A percentile compares a stretch with the other conserved stretches of the same genome.
These are phyloP conservation scores for Xylaria flabelliformis DNA, from an alignment of 495 filamentous ascomycete species.

Conservation along the genomic window DNA sequence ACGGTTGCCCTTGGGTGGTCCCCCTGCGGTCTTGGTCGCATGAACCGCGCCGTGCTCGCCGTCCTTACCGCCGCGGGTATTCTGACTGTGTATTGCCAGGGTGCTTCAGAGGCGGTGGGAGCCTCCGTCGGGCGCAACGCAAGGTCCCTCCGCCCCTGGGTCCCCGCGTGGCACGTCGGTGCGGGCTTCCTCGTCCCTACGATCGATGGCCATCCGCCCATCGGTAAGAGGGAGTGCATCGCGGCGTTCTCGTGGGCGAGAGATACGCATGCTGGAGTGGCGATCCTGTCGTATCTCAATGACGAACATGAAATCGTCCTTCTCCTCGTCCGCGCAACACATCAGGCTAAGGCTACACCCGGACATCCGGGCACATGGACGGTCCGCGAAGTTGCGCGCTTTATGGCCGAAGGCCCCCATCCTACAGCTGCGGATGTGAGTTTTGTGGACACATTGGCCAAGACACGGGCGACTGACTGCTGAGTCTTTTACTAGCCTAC, in stretches of 20 bases:
- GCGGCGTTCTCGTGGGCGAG: constrained; percentile 52
- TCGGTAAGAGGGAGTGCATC: constrained; percentile 50
- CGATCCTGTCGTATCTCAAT: constrained; percentile 51
- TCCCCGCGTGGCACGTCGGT: constrained; percentile 52
- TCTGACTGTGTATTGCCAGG: constrained; percentile 53
- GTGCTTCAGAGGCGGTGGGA: constrained; percentile 34
- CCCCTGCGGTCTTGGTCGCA: constrained; percentile 51
- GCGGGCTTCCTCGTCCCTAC: constrained; percentile 52
- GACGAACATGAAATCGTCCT: constrained; percentile 51
- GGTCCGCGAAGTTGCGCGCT: constrained; percentile 50
- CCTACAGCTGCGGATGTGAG: constrained; percentile 39
- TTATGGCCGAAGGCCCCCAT: constrained; percentile 53
- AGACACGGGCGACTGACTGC: background rate
- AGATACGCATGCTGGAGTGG: constrained; percentile 45
- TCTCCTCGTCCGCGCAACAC: constrained; percentile 45
- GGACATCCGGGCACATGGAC: constrained; percentile 45
- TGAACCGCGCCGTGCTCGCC: constrained; percentile 50
- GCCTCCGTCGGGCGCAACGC: constrained; percentile 28
- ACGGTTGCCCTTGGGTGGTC: constrained; percentile 54
- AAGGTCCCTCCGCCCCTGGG: constrained; percentile 36
- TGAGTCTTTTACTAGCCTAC: constrained; percentile 27
- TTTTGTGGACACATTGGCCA: background rate
- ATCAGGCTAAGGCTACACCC: constrained; percentile 28
- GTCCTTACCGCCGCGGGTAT: constrained; percentile 49
- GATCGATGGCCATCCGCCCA: constrained; percentile 26